These are phyloP conservation scores for Syzygium aqueum DNA, from an alignment of 345 rosid genomes.

Conservation along the genomic window DNA sequence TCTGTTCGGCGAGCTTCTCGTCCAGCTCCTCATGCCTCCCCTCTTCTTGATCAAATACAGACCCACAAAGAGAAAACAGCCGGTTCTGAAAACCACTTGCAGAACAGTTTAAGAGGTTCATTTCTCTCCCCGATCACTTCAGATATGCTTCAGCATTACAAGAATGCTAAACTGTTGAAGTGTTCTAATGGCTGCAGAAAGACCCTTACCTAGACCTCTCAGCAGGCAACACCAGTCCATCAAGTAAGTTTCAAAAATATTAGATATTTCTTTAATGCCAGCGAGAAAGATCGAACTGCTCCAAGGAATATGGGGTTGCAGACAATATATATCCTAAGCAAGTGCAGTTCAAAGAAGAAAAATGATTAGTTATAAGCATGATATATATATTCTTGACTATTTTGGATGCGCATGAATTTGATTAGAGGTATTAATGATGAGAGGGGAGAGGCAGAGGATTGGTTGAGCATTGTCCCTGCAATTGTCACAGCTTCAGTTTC, in stretches of 20 bases:
- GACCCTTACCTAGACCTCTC: constrained; percentile 25
- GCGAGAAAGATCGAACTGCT: not conserved
- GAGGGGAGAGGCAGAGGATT: not conserved
- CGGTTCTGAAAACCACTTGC: constrained; percentile 16
- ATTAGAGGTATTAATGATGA: not conserved
- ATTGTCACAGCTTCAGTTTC: not conserved
- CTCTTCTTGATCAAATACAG: constrained; percentile 44
- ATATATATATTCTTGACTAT: not conserved
- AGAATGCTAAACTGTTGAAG: not conserved
- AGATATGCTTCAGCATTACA: not conserved
- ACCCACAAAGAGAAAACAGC: constrained; percentile 7
- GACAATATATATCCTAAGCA: not conserved
- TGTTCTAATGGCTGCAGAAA: constrained; percentile 24
- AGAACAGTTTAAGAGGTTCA: constrained; percentile 38
- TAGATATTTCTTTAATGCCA: not conserved
- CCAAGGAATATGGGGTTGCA: not conserved
- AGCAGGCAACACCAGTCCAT: constrained; percentile 24
- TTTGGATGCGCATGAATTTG: not conserved
- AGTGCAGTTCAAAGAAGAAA: not conserved
- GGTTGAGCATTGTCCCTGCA: not conserved
- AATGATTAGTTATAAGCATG: not conserved
- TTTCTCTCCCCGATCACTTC: not conserved
- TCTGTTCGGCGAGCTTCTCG: constrained; percentile 47
- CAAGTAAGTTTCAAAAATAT: constrained; percentile 31
- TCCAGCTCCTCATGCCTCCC: constrained; percentile 54